Evolutionary conservation across 2,329 filamentous ascomycete genomes (phyloP).

Genomic region (Penicillium frequentans): DNA sequence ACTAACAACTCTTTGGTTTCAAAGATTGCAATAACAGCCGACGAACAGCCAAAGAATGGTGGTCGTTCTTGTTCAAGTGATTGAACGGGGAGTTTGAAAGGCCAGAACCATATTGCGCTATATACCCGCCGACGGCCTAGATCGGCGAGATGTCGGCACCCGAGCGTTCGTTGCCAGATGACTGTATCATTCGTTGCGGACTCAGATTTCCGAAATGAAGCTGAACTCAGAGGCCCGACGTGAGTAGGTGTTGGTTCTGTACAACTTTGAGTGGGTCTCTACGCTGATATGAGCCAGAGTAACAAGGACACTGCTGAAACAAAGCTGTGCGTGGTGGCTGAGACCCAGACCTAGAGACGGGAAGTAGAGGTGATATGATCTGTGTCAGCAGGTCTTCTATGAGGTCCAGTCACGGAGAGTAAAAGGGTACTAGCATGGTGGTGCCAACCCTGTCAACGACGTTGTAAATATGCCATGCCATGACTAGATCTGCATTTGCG

Average conservation of each 20-base stretch:
- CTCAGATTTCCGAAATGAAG: slow-evolving; percentile 15
- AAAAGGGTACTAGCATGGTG: slow-evolving; percentile 4
- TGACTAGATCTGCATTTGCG: slow-evolving; percentile 21
- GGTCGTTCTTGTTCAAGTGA: not conserved
- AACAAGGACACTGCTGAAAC: not conserved
- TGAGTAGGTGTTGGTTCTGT: slow-evolving; percentile 11
- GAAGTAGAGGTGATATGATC: not conserved
- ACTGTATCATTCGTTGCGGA: slow-evolving; percentile 19
- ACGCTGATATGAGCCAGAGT: not conserved
- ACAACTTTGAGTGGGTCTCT: slow-evolving; percentile 9
- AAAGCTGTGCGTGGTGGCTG: not conserved
- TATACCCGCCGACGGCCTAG: slow-evolving; percentile 12
- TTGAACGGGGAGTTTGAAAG: no score
- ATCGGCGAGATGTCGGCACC: not conserved
- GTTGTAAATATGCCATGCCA: not conserved
- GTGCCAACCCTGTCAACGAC: not conserved
- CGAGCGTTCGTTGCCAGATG: slow-evolving; percentile 11
- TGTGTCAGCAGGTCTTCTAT: slow-evolving; percentile 16
- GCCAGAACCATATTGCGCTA: slow-evolving; percentile 14
- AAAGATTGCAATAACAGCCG: not conserved
- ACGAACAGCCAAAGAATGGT: not conserved
- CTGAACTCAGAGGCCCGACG: slow-evolving; percentile 9
- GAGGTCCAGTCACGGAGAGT: slow-evolving; percentile 1
- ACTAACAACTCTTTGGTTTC: not conserved
- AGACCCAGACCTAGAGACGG: not conserved